A percentile compares a stretch with the other conserved stretches of the same genome.
phyloP scores from a whole-genome alignment of 2,329 filamentous ascomycete species.

The Ophiostoma ulmi region DNA sequence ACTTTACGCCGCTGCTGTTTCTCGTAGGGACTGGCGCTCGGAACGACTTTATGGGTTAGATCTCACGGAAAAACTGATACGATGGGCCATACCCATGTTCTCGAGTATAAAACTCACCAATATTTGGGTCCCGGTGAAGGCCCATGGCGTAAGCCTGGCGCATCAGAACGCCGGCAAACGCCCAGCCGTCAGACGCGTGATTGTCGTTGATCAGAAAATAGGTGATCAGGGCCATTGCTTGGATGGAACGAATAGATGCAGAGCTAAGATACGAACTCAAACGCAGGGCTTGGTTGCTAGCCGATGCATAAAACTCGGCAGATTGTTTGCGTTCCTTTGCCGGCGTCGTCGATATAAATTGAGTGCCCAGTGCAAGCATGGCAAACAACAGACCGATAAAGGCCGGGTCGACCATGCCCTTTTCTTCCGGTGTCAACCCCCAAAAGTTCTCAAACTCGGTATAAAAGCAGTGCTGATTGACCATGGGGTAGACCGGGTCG shows the following conservation, averaged over 20 bases:
- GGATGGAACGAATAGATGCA: slow-evolving; percentile 66
- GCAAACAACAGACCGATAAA: slow-evolving; percentile 69
- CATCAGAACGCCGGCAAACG: slow-evolving; percentile 71
- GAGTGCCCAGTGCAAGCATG: slow-evolving; percentile 72
- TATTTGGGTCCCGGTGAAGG: slow-evolving; percentile 71
- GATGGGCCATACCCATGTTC: neutral
- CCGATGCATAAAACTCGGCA: slow-evolving; percentile 76
- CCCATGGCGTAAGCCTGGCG: slow-evolving; percentile 79
- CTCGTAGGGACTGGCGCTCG: slow-evolving; percentile 61
- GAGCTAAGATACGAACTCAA: slow-evolving; percentile 72
- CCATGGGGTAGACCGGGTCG: slow-evolving; percentile 76
- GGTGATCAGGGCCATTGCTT: slow-evolving; percentile 75
- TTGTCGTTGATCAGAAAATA: slow-evolving; percentile 86
- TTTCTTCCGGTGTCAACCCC: slow-evolving; percentile 55
- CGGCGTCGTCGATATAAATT: slow-evolving; percentile 61
- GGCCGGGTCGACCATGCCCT: slow-evolving; percentile 58
- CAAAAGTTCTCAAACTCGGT: slow-evolving; percentile 76
- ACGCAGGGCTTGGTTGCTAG: slow-evolving; percentile 69
- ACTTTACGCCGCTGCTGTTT: slow-evolving; percentile 75
- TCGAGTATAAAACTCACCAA: slow-evolving; percentile 40
- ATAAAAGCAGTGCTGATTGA: slow-evolving; percentile 69
- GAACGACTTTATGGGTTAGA: slow-evolving; percentile 44
- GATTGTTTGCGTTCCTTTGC: slow-evolving; percentile 64
- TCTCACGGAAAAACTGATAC: neutral
- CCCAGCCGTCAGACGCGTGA: slow-evolving; percentile 76